These are phyloP conservation scores for Diaporthe australafricana DNA, from an alignment of 2,329 filamentous ascomycete genomes.

Conservation along the genomic window DNA sequence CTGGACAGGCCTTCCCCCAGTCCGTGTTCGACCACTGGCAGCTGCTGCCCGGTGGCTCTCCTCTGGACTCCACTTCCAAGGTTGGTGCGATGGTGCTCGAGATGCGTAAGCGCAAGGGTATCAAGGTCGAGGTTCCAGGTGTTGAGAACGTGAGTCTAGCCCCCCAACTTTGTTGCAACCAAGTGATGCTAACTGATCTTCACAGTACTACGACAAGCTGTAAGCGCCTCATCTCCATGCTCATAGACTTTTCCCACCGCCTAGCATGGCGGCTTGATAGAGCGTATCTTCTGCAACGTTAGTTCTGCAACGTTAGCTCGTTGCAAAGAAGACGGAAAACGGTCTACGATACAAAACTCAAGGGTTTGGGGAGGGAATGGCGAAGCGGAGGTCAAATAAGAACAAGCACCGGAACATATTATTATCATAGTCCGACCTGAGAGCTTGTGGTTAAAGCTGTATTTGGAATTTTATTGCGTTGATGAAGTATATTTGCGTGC, in stretches of 20 bases:
- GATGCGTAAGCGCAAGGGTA: slow-evolving; percentile 99
- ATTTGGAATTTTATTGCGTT: slow-evolving; percentile 42
- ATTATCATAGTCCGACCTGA: slow-evolving; percentile 48
- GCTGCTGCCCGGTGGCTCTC: slow-evolving; percentile 91
- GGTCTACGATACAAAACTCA: slow-evolving; percentile 33
- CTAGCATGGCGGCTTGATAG: slow-evolving; percentile 55
- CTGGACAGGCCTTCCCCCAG: slow-evolving; percentile 98
- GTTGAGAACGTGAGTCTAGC: slow-evolving; percentile 88
- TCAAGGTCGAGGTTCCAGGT: slow-evolving; percentile 94
- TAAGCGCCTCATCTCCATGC: slow-evolving; percentile 68
- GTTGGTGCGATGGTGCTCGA: slow-evolving; percentile 84
- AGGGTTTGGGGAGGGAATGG: slow-evolving; percentile 43
- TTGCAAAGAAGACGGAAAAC: slow-evolving; percentile 40
- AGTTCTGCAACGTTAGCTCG: slow-evolving; percentile 32
- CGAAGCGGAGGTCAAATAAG: slow-evolving; percentile 50
- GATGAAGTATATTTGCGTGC: slow-evolving; percentile 8
- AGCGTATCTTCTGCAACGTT: slow-evolving; percentile 47
- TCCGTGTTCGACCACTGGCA: slow-evolving; percentile 99
- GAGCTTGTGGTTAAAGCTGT: slow-evolving; percentile 57
- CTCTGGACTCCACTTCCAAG: slow-evolving; percentile 85
- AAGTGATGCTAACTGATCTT: slow-evolving; percentile 50
- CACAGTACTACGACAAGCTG: slow-evolving; percentile 98
- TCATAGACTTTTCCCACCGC: slow-evolving; percentile 56
- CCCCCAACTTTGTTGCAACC: not conserved
- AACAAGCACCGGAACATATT: slow-evolving; percentile 50